Percentiles rank a stretch among this genome's conserved stretches.
phyloP scores from a whole-genome alignment of 805 yeast species.

The Soucietia sequanensis region DNA sequence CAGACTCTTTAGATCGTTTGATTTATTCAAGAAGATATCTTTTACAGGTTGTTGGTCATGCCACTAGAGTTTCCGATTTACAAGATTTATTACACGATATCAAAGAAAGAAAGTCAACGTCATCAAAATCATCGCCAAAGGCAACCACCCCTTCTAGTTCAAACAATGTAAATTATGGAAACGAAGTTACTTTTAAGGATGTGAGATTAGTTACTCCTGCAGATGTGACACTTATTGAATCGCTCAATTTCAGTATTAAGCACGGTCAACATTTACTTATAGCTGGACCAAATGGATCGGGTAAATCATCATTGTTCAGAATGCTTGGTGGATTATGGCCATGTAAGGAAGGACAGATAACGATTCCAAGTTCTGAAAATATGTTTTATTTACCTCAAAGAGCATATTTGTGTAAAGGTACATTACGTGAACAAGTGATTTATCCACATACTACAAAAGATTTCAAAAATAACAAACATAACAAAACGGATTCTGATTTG shows the following conservation, averaged over 20 bases:
- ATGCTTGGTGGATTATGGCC: conserved; percentile 95
- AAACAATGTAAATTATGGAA: conserved; percentile 27
- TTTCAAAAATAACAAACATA: conserved; percentile 33
- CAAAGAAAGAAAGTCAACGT: conserved; percentile 15
- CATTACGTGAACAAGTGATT: conserved; percentile 83
- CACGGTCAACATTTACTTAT: conserved; percentile 84
- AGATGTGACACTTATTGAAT: conserved; percentile 66
- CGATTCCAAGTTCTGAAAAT: conserved; percentile 61
- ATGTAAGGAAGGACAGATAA: conserved; percentile 54
- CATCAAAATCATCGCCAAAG: neutral
- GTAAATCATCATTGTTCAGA: conserved; percentile 89
- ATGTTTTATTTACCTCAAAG: conserved; percentile 91
- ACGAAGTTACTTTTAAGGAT: conserved; percentile 63
- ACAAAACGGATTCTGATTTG: conserved; percentile 49
- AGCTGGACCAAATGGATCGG: conserved; percentile 96
- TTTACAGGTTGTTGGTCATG: conserved; percentile 81
- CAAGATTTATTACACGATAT: conserved; percentile 60
- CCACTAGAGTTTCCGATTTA: conserved; percentile 69
- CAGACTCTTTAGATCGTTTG: conserved; percentile 84
- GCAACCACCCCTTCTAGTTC: no score
- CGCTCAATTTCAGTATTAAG: conserved; percentile 67
- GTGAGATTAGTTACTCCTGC: conserved; percentile 88
- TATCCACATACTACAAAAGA: conserved; percentile 76
- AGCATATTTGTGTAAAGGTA: conserved; percentile 79
- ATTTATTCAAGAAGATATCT: conserved; percentile 82